A percentile compares a stretch with the other conserved stretches of the same genome.
phyloP scores from a whole-genome alignment of 805 yeast genomes.

The Starmera amethionina region DNA sequence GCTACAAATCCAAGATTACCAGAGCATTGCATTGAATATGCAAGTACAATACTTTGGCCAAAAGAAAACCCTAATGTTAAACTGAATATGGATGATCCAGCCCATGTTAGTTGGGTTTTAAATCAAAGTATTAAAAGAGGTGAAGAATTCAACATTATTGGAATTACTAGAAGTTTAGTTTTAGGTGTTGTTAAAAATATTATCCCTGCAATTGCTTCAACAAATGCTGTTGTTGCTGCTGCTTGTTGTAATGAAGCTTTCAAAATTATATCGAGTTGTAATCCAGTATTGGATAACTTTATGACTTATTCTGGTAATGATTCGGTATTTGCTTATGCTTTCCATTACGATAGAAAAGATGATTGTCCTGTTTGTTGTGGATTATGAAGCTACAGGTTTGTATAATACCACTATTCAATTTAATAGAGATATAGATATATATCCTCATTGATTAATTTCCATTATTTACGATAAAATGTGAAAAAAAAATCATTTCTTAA shows the following conservation, averaged over 20 bases:
- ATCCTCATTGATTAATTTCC: neutral
- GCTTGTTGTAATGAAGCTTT: constrained; percentile 80
- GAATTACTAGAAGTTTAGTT: constrained; percentile 62
- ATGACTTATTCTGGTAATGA: constrained; percentile 83
- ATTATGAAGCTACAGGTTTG: constrained; percentile 1
- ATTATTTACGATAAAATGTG: neutral
- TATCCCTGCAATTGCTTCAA: constrained; percentile 89
- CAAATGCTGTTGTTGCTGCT: constrained; percentile 88
- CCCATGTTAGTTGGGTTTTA: constrained; percentile 57
- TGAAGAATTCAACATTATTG: constrained; percentile 46
- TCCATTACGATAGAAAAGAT: constrained; percentile 45
- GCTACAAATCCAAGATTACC: constrained; percentile 92
- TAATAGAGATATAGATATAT: too few relatives aligned
- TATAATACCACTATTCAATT: neutral
- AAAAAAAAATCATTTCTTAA: neutral
- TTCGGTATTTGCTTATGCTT: constrained; percentile 68
- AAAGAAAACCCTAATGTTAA: constrained; percentile 30
- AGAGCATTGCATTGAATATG: constrained; percentile 93
- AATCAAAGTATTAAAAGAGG: constrained; percentile 52
- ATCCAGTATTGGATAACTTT: constrained; percentile 62
- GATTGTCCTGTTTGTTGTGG: constrained; percentile 76
- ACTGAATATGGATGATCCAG: constrained; percentile 61
- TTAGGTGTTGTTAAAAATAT: constrained; percentile 87
- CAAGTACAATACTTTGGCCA: constrained; percentile 70
- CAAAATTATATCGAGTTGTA: constrained; percentile 63